These are phyloP conservation scores for Wickerhamia fluorescens DNA, from an alignment of 805 yeast species.

Conservation along the genomic window DNA sequence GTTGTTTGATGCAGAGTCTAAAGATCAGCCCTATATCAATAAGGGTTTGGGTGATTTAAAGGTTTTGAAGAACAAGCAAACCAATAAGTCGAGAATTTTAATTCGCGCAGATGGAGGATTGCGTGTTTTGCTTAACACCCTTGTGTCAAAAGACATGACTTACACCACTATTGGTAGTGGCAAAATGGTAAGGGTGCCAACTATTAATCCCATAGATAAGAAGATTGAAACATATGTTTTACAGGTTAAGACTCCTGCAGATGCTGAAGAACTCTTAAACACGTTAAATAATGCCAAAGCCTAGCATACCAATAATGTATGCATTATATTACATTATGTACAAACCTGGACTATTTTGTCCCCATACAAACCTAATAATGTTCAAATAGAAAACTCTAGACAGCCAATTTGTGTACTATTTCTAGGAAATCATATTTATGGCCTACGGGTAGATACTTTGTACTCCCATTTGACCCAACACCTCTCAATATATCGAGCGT, in stretches of 20 bases:
- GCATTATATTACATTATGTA: slow-evolving; percentile 1
- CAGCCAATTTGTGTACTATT: slow-evolving; percentile 1
- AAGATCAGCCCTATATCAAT: slow-evolving; percentile 44
- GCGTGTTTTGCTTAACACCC: slow-evolving; percentile 65
- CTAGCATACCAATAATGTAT: slow-evolving; percentile 2
- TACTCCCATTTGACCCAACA: neutral
- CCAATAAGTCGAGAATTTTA: slow-evolving; percentile 60
- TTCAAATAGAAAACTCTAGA: slow-evolving; percentile 2
- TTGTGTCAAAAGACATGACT: slow-evolving; percentile 48
- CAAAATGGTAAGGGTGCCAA: slow-evolving; percentile 60
- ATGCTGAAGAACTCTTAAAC: slow-evolving; percentile 47
- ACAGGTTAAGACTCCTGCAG: slow-evolving; percentile 70
- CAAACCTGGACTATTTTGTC: too few relatives aligned
- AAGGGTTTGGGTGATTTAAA: slow-evolving; percentile 82
- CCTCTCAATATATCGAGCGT: slow-evolving; percentile 26
- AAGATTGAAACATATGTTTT: slow-evolving; percentile 59
- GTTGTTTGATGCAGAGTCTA: slow-evolving; percentile 47
- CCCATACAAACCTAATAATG: neutral
- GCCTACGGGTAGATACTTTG: slow-evolving; percentile 42
- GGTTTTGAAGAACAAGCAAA: slow-evolving; percentile 53
- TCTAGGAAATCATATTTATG: slow-evolving; percentile 42
- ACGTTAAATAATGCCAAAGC: slow-evolving; percentile 21
- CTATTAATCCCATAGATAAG: slow-evolving; percentile 44
- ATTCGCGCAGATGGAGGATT: slow-evolving; percentile 87
- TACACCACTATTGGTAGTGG: slow-evolving; percentile 63